phyloP scores from a whole-genome alignment of 75 land plant genomes.

The Selaginella tamariscina region DNA sequence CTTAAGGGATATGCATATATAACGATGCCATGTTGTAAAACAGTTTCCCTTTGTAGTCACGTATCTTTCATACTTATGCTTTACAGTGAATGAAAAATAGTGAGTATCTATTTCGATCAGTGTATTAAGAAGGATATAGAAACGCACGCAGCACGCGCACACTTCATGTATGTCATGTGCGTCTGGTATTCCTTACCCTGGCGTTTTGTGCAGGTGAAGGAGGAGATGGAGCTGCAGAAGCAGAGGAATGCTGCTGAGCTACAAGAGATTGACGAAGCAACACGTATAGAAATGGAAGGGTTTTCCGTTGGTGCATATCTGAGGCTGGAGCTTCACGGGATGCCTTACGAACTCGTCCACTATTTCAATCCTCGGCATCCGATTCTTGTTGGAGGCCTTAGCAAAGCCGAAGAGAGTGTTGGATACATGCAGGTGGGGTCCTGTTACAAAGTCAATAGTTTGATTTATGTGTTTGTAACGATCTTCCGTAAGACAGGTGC shows the following conservation, averaged over 20 bases:
- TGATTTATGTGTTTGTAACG: background rate
- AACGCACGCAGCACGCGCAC: too few relatives aligned
- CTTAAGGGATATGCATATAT: too few relatives aligned
- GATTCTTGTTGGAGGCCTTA: constrained; percentile 82
- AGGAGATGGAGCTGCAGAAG: constrained; percentile 71
- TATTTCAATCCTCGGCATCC: constrained; percentile 89
- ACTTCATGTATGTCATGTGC: too few relatives aligned
- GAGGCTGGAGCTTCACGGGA: constrained; percentile 69
- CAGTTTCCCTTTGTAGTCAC: too few relatives aligned
- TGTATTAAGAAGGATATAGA: too few relatives aligned
- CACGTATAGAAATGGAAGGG: constrained; percentile 76
- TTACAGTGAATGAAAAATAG: too few relatives aligned
- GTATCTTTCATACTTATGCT: too few relatives aligned
- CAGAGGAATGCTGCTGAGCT: constrained; percentile 81
- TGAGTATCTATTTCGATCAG: too few relatives aligned
- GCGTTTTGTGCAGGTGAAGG: constrained; percentile 59
- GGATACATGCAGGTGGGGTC: constrained; percentile 93
- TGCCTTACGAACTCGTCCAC: constrained; percentile 95
- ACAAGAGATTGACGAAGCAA: constrained; percentile 73
- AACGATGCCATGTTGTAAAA: too few relatives aligned
- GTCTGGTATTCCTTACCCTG: too few relatives aligned
- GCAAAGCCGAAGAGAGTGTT: constrained; percentile 72
- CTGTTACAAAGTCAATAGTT: background rate
- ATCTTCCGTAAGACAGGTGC: too few relatives aligned
- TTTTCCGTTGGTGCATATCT: constrained; percentile 71